Evolutionary conservation across 2,329 filamentous ascomycete genomes (phyloP).

Genomic region (Metarhizium sp.): DNA sequence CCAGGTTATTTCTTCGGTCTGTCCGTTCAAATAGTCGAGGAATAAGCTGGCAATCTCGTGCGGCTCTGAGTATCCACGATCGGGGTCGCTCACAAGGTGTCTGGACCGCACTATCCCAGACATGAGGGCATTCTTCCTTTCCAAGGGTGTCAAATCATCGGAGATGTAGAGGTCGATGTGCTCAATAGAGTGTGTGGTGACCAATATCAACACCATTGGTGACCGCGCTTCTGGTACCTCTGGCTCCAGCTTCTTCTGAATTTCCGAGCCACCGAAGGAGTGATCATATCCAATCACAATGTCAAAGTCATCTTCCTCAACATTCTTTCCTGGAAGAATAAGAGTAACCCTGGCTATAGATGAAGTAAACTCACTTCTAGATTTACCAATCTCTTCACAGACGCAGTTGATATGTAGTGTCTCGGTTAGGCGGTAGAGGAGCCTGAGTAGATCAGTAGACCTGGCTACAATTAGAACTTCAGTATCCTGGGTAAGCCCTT

Average conservation of each 20-base stretch:
- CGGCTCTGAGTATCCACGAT: constrained; percentile 30
- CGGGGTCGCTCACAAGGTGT: constrained; percentile 30
- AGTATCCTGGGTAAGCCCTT: constrained; percentile 31
- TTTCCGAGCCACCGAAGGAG: constrained; percentile 31
- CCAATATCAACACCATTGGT: constrained; percentile 39
- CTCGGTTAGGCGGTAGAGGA: constrained; percentile 41
- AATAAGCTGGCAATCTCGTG: constrained; percentile 39
- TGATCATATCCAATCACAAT: constrained; percentile 46
- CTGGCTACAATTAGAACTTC: constrained; percentile 46
- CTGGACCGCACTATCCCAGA: constrained; percentile 26
- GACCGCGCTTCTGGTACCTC: constrained; percentile 12
- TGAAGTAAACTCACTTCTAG: constrained; percentile 16
- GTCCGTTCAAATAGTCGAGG: constrained; percentile 31
- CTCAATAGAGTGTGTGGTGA: constrained; percentile 43
- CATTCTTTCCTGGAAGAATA: constrained; percentile 28
- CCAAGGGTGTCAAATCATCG: constrained; percentile 23
- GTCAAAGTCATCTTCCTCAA: constrained; percentile 33
- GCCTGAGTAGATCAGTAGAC: constrained; percentile 37
- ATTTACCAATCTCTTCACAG: constrained; percentile 21
- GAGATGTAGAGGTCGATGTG: constrained; percentile 41
- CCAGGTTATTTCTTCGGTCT: constrained; percentile 31
- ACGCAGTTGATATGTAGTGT: constrained; percentile 26
- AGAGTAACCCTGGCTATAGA: constrained; percentile 33
- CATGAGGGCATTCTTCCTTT: constrained; percentile 37
- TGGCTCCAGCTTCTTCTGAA: constrained; percentile 4